Conservation (phyloP, 257 asterid genomes). For the Parsonsia alboflavescens region DNA sequence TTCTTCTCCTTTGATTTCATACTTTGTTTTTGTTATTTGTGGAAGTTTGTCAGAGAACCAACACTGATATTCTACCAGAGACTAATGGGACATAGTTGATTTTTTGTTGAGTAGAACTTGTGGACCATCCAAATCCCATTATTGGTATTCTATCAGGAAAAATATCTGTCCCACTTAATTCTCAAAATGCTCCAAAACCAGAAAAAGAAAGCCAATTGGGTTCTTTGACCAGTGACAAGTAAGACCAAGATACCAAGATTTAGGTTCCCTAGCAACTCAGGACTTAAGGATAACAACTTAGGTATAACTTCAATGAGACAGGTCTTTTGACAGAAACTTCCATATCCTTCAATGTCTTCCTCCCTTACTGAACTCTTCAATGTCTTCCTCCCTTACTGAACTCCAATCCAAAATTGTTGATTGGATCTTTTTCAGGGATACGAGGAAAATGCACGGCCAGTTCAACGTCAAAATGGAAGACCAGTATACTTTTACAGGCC, state of each 20-base stretch:
- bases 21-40: background rate
- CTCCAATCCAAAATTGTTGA: background rate
- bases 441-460: constrained; percentile 19
- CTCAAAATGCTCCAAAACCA: background rate
- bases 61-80: background rate
- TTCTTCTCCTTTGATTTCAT: background rate
- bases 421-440: constrained; percentile 12
- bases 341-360: background rate
- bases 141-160: background rate
- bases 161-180: background rate
- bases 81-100: background rate
- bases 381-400: background rate
- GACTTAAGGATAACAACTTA: too few relatives aligned
- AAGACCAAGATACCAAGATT: background rate
- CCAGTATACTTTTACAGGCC: constrained; percentile 7
- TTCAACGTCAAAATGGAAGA: constrained; percentile 13
- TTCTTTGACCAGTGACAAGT: background rate
- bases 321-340: background rate
- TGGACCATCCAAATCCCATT: background rate
- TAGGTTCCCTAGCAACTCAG: background rate
- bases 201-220: background rate
- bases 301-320: too few relatives aligned
- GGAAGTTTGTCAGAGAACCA: background rate
- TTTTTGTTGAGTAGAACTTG: background rate
- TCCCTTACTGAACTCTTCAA: background rate